Evolutionary conservation across 1,139 yeast genomes (phyloP).

Genomic region (Suhomyces anneliseae): DNA sequence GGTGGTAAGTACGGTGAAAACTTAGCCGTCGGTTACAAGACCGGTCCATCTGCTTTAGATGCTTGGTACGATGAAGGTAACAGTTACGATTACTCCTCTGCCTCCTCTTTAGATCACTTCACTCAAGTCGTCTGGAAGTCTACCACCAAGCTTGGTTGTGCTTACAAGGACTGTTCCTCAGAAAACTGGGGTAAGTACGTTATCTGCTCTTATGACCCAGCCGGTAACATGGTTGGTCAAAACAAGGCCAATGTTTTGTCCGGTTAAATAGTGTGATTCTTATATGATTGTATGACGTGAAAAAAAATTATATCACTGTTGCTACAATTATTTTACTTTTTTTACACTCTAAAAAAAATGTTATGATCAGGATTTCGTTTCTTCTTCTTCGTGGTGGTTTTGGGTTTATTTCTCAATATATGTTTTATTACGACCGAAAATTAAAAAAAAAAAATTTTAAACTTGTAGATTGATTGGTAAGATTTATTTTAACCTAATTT

Average conservation of each 20-base stretch:
- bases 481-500: too few relatives aligned
- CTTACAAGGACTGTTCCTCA: conserved; percentile 39
- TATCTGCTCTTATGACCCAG: conserved; percentile 53
- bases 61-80: conserved; percentile 84
- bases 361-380: neutral
- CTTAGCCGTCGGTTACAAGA: conserved; percentile 71
- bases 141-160: conserved; percentile 40
- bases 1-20: conserved; percentile 86
- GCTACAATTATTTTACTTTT: neutral
- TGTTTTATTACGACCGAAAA: neutral
- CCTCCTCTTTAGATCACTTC: conserved; percentile 36
- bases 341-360: neutral
- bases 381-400: conserved; percentile 6
- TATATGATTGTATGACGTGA: conserved; percentile 5
- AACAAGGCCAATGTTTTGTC: conserved; percentile 52
- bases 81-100: conserved; percentile 51
- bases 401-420: conserved; percentile 6
- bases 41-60: conserved; percentile 55
- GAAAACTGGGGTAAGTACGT: conserved; percentile 51
- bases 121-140: conserved; percentile 44
- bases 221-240: conserved; percentile 53
- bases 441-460: too few relatives aligned
- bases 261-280: neutral
- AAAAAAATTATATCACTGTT: conserved; percentile 10
- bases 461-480: too few relatives aligned